These are phyloP conservation scores for Symmetrospora coprosmae DNA, from an alignment of 768 basidiomycete genomes.

Conservation along the genomic window DNA sequence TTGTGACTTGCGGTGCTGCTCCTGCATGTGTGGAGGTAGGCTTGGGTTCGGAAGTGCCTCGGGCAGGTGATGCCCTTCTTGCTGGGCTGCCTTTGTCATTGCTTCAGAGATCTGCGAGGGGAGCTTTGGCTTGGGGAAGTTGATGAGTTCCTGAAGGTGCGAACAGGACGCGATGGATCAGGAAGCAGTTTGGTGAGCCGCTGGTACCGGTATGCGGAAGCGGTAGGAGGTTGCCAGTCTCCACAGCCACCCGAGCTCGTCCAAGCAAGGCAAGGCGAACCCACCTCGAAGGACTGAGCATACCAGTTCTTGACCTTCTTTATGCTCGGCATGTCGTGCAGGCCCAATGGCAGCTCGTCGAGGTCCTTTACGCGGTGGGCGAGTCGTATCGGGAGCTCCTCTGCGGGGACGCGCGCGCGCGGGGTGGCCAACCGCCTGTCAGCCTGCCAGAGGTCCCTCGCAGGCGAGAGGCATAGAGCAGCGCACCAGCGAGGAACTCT, in stretches of 20 bases:
- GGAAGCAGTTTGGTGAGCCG: too few species aligned
- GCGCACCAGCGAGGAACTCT: conserved; percentile 64
- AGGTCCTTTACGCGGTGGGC: conserved; percentile 94
- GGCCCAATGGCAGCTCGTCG: conserved; percentile 78
- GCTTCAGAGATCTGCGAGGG: conserved; percentile 53
- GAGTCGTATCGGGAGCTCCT: conserved; percentile 86
- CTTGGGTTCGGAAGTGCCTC: conserved; percentile 70
- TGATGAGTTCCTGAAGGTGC: conserved; percentile 61
- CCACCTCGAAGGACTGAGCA: conserved; percentile 90
- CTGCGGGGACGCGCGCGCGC: conserved; percentile 38
- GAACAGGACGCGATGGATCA: neutral
- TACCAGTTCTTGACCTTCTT: conserved; percentile 95
- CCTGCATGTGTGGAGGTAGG: conserved; percentile 36
- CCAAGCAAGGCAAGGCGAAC: conserved; percentile 30
- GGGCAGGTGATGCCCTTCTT: conserved; percentile 46
- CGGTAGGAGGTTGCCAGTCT: neutral
- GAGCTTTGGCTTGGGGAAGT: conserved; percentile 63
- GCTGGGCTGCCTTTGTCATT: conserved; percentile 46
- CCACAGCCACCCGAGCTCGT: neutral
- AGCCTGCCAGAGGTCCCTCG: neutral
- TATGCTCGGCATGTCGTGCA: conserved; percentile 81
- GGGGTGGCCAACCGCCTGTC: neutral
- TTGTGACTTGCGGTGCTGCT: conserved; percentile 24
- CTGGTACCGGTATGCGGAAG: neutral
- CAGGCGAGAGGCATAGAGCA: neutral